Evolutionary conservation across 805 yeast genomes (phyloP).

Genomic region (Saturnispora ahearnii): DNA sequence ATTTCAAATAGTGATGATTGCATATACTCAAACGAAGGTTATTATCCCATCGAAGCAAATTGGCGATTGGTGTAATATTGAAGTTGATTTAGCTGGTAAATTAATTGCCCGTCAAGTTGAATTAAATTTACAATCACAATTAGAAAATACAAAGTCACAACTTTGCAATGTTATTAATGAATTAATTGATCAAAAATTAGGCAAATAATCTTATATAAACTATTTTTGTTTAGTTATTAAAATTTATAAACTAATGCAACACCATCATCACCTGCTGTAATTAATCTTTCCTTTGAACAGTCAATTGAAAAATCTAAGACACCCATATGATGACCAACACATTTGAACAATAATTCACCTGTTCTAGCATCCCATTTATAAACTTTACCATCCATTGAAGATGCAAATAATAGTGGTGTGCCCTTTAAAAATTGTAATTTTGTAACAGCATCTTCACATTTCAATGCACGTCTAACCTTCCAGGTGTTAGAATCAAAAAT

Average conservation of each 20-base stretch:
- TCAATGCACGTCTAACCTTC: slow-evolving; percentile 68
- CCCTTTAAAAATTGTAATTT: slow-evolving; percentile 55
- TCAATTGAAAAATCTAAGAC: slow-evolving; percentile 74
- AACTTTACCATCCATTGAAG: slow-evolving; percentile 78
- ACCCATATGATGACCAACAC: slow-evolving; percentile 92
- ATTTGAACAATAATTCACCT: slow-evolving; percentile 66
- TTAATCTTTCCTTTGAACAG: slow-evolving; percentile 55
- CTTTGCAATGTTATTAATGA: slow-evolving; percentile 41
- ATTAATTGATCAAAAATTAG: slow-evolving; percentile 38
- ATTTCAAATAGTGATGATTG: slow-evolving; percentile 84
- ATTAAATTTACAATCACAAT: slow-evolving; percentile 44
- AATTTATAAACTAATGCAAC: slow-evolving; percentile 61
- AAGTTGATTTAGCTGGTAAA: slow-evolving; percentile 92
- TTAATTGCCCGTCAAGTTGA: slow-evolving; percentile 80
- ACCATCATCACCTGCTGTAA: slow-evolving; percentile 97
- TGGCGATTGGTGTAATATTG: slow-evolving; percentile 73
- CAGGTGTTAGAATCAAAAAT: slow-evolving; percentile 79
- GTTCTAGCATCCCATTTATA: slow-evolving; percentile 86
- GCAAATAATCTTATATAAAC: neutral
- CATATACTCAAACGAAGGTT: slow-evolving; percentile 81
- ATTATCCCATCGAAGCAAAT: slow-evolving; percentile 54
- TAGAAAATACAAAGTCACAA: slow-evolving; percentile 38
- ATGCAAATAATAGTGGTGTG: slow-evolving; percentile 51
- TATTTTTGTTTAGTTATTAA: neutral
- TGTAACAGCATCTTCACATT: slow-evolving; percentile 76